These are phyloP conservation scores for Entomortierella parvispora DNA, from an alignment of 192 early-diverging fungal species.

Conservation along the genomic window DNA sequence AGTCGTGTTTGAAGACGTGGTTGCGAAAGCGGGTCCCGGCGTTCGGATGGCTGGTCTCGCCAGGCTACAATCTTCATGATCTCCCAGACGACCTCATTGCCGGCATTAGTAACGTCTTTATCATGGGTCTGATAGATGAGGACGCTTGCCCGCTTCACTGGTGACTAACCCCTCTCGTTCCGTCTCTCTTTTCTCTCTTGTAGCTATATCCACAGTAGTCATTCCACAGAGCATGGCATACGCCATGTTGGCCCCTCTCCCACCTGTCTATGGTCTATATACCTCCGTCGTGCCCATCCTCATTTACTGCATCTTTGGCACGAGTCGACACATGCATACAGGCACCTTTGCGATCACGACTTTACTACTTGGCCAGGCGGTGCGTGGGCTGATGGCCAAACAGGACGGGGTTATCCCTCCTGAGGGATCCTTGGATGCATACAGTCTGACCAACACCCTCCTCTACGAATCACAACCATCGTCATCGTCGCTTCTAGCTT, in stretches of 20 bases:
- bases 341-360: conserved; percentile 54
- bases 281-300: conserved; percentile 50
- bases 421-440: neutral
- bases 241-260: conserved; percentile 55
- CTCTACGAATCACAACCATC: conserved; percentile 20
- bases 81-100: conserved; percentile 51
- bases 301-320: conserved; percentile 53
- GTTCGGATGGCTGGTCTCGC: conserved; percentile 44
- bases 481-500: neutral
- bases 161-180: neutral
- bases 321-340: conserved; percentile 52
- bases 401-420: neutral
- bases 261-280: conserved; percentile 57
- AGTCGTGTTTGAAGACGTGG: conserved; percentile 43
- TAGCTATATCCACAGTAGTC: conserved; percentile 54
- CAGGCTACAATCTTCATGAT: conserved; percentile 26
- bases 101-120: conserved; percentile 32
- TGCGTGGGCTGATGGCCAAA: conserved; percentile 39
- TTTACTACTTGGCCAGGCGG: conserved; percentile 47
- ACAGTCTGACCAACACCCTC: conserved; percentile 25
- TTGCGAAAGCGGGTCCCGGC: conserved; percentile 24
- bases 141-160: neutral
- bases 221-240: conserved; percentile 60
- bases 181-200: neutral
- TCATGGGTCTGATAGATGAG: neutral